phyloP scores from a whole-genome alignment of 192 early-diverging fungal genomes.

The Coemansia reversa region DNA sequence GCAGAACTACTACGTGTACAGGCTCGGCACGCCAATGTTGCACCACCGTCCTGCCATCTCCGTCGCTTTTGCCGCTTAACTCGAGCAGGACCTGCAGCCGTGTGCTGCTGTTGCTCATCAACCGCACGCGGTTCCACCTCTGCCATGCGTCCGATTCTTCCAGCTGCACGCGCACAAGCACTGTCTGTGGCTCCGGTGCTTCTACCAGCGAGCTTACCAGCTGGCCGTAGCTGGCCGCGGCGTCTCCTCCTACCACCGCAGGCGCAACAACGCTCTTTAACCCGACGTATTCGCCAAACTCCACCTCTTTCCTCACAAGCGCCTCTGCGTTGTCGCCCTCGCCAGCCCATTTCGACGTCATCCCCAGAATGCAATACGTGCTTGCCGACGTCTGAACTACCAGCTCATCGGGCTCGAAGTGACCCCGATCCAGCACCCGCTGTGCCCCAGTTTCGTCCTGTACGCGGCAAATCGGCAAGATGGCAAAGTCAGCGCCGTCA shows the following conservation, averaged over 20 bases:
- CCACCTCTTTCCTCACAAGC: constrained; percentile 13
- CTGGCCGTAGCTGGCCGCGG: constrained; percentile 13
- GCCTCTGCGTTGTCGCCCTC: background rate
- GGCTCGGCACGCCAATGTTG: constrained; percentile 86
- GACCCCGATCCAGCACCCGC: constrained; percentile 6
- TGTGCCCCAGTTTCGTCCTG: background rate
- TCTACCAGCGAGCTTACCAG: constrained; percentile 17
- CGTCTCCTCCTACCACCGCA: background rate
- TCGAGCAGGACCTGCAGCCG: constrained; percentile 60
- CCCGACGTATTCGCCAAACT: constrained; percentile 32
- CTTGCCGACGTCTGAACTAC: constrained; percentile 25
- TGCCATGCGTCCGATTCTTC: constrained; percentile 61
- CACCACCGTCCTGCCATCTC: constrained; percentile 28
- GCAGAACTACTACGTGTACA: constrained; percentile 71
- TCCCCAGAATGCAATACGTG: constrained; percentile 39
- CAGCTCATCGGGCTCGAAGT: constrained; percentile 28
- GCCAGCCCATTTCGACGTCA: constrained; percentile 9
- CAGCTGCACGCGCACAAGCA: constrained; percentile 58
- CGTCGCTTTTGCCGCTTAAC: constrained; percentile 58
- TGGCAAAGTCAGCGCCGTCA: constrained; percentile 34
- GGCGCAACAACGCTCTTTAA: constrained; percentile 28
- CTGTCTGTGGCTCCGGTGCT: background rate
- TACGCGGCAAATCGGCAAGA: constrained; percentile 16
- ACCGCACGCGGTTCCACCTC: constrained; percentile 77
- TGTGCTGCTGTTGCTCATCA: constrained; percentile 65